Evolutionary conservation across 2,329 filamentous ascomycete genomes (phyloP).

Genomic region (Penicillium sp.): DNA sequence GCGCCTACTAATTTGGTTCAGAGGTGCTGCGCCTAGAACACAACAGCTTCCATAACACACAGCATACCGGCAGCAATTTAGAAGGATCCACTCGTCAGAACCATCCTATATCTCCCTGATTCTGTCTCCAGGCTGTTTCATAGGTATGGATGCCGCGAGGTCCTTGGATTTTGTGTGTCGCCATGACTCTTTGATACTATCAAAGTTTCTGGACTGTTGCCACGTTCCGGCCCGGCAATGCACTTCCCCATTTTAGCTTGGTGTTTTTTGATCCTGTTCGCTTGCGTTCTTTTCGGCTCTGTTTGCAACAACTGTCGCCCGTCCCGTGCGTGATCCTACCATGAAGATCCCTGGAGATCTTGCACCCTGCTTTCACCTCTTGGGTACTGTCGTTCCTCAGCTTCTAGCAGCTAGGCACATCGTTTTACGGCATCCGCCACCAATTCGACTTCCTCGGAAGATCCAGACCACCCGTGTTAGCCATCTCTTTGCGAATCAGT

Average conservation of each 20-base stretch:
- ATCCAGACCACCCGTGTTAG: constrained; percentile 69
- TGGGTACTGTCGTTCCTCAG: constrained; percentile 17
- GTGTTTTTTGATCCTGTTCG: constrained; percentile 25
- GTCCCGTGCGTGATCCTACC: constrained; percentile 56
- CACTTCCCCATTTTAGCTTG: constrained; percentile 20
- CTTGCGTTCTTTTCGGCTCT: constrained; percentile 11
- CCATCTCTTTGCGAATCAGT: constrained; percentile 62
- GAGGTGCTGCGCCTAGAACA: constrained; percentile 37
- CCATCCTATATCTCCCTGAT: constrained; percentile 35
- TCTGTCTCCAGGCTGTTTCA: constrained; percentile 30
- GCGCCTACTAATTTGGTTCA: constrained; percentile 22
- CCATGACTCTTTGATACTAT: constrained; percentile 21
- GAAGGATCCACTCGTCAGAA: constrained; percentile 63
- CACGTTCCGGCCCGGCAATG: constrained; percentile 39
- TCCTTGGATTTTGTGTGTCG: constrained; percentile 38
- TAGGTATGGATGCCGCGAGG: constrained; percentile 57
- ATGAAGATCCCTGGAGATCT: constrained; percentile 42
- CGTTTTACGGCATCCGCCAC: constrained; percentile 59
- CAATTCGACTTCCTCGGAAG: constrained; percentile 52
- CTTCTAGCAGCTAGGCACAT: constrained; percentile 45
- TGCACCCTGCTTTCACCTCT: constrained; percentile 47
- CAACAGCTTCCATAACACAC: constrained; percentile 51
- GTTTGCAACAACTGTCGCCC: constrained; percentile 30
- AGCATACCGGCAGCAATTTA: constrained; percentile 35
- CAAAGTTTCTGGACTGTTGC: constrained; percentile 41